Base-by-base conservation (phyloP, 139 green algal genomes). In the Microglena sp. region DNA sequence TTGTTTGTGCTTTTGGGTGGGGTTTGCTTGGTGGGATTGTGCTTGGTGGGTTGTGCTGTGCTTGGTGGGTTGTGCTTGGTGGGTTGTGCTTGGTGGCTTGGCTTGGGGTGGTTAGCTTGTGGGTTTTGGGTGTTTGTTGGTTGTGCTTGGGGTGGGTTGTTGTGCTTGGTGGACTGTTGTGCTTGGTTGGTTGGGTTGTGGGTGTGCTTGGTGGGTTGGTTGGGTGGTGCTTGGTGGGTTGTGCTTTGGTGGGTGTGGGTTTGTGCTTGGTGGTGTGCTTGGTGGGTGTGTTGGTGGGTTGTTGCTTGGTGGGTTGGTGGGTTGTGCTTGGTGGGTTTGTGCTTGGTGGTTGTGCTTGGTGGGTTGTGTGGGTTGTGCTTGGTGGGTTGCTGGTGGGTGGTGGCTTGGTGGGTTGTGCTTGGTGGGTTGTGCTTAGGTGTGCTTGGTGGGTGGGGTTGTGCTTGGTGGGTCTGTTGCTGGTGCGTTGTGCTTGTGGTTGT, bases 61-160 rank as follows among this genome's bases (percentile, higher is more conserved):
- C 40, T 50, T 11, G 40, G 40, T 18, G 40, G 40, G 40, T 50
- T 11, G 40, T 18, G 11, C 15, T 50, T 50, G 18, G 11, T 50
- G 18, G 11, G 11, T 18, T 18, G 18, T 18, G 40, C 40, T 24
- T 50, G 40, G 40, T 11, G 40, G 40, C 15, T 11, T 24, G 40
- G 40, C 15, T 11, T 11, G 40, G 15, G 40, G 15, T 24, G 11
- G 40, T 11, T 18, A 18, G 11, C 15, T 18, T n/a, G n/a, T n/a
- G n/a, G n/a, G n/a, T n/a, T n/a, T n/a, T n/a, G n/a, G n/a, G n/a
- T n/a, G n/a, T n/a, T n/a, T n/a, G n/a, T n/a, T n/a, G n/a, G n/a
- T n/a, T n/a, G 56, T 44, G 26, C 29, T 45, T 64, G 18, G 56
- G 56, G 56, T 64, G 56, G 56, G 56, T 64, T n/a, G 8, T 8